Evolutionary conservation across 305 asterid genomes (phyloP).

Genomic region (Fraxinus paxiana): DNA sequence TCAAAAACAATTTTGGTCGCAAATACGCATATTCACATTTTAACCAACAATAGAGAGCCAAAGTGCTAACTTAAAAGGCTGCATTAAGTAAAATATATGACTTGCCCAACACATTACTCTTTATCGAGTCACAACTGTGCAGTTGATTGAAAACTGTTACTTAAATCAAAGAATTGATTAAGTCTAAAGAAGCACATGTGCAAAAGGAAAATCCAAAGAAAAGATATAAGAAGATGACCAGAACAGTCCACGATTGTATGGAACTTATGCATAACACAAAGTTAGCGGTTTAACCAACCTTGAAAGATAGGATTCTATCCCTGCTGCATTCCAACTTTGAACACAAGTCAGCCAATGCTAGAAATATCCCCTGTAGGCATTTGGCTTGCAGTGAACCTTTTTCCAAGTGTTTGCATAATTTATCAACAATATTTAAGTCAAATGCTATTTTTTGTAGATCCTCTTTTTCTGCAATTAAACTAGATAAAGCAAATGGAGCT

Average conservation of each 20-base stretch:
- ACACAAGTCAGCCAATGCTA: constrained; percentile 75
- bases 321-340: constrained; percentile 87
- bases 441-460: constrained; percentile 79
- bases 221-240: not conserved
- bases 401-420: constrained; percentile 54
- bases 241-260: not conserved
- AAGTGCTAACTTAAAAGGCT: not conserved
- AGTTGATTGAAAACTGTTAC: not conserved
- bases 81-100: not conserved
- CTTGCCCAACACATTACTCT: not conserved
- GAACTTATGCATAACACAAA: constrained; percentile 4
- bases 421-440: constrained; percentile 61
- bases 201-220: not conserved
- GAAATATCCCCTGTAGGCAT: constrained; percentile 67
- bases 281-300: constrained; percentile 42
- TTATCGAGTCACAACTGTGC: not conserved
- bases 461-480: constrained; percentile 68
- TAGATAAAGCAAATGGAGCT: constrained; percentile 73
- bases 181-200: not conserved
- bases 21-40: not conserved
- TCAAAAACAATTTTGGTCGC: not conserved
- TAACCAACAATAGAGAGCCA: not conserved
- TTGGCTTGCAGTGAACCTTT: constrained; percentile 50
- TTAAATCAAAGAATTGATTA: not conserved
- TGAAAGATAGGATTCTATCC: constrained; percentile 50